These are phyloP conservation scores for Taxillus chinensis DNA, from an alignment of 164 flowering plant genomes.

Conservation along the genomic window DNA sequence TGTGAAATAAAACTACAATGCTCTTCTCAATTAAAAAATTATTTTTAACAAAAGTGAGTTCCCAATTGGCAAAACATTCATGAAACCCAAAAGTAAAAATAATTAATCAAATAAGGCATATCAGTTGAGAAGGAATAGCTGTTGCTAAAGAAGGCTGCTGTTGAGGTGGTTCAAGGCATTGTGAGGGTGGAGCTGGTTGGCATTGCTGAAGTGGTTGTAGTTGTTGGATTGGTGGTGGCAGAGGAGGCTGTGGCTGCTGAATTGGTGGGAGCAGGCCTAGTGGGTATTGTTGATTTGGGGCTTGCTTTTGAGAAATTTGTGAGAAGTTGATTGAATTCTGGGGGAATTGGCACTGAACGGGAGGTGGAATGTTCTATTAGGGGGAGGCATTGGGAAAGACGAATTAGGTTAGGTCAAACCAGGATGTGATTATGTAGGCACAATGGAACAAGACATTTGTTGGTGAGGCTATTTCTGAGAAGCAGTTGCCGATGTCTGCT, in stretches of 20 bases:
- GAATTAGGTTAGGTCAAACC: slow-evolving; percentile 18
- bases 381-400: slow-evolving; percentile 23
- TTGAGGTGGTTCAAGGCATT: slow-evolving; percentile 42
- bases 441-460: slow-evolving; percentile 25
- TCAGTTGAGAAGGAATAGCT: slow-evolving; percentile 28
- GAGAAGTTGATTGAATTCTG: slow-evolving; percentile 37
- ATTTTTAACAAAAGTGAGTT: no score
- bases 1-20: no score
- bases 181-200: slow-evolving; percentile 35
- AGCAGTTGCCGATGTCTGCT: slow-evolving; percentile 38
- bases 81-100: no score
- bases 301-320: slow-evolving; percentile 39
- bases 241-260: slow-evolving; percentile 36
- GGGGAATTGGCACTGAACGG: slow-evolving; percentile 31
- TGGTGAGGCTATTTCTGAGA: slow-evolving; percentile 31
- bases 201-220: slow-evolving; percentile 41
- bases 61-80: no score
- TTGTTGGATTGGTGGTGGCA: no score
- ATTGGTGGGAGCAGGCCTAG: slow-evolving; percentile 33
- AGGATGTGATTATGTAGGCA: slow-evolving; percentile 28
- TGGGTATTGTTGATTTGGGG: slow-evolving; percentile 47
- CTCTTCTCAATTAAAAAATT: no score
- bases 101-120: no score
- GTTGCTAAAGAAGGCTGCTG: slow-evolving; percentile 32
- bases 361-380: slow-evolving; percentile 25